These are phyloP conservation scores for Diaporthe ilicicola DNA, from an alignment of 2,329 filamentous ascomycete genomes.

Conservation along the genomic window DNA sequence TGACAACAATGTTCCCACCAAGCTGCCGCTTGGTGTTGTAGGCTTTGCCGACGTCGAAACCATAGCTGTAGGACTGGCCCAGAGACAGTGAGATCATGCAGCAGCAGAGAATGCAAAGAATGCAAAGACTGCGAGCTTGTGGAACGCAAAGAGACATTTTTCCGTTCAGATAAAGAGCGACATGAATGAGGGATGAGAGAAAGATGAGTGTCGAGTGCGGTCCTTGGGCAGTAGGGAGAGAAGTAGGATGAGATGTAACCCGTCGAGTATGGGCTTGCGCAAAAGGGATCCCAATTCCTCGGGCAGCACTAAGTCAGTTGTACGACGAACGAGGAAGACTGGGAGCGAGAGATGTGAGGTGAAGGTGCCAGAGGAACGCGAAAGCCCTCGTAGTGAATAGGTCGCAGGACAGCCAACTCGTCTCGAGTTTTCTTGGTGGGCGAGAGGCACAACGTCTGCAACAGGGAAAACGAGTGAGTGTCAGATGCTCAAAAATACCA, in stretches of 20 bases:
- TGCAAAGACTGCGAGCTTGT: background rate
- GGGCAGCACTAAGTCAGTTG: too few species aligned
- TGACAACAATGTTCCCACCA: slow-evolving; percentile 49
- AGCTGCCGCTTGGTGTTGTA: slow-evolving; percentile 48
- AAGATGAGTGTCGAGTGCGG: background rate
- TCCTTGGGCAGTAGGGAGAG: background rate
- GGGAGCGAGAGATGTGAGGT: background rate
- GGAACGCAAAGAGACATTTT: slow-evolving; percentile 10
- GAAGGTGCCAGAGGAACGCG: background rate
- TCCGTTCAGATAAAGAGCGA: background rate
- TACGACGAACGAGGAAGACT: background rate
- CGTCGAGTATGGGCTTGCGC: background rate
- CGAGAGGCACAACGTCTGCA: background rate
- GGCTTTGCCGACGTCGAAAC: slow-evolving; percentile 51
- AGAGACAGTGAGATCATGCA: slow-evolving; percentile 30
- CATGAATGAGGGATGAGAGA: background rate
- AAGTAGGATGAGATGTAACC: background rate
- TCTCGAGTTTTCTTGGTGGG: background rate
- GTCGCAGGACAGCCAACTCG: background rate
- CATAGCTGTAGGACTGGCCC: slow-evolving; percentile 58
- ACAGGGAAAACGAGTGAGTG: background rate
- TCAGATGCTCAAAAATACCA: background rate
- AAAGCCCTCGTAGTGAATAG: background rate
- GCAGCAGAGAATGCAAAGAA: slow-evolving; percentile 28
- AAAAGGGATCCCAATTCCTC: too few species aligned